These are phyloP conservation scores for Paraconiothyrium brasiliense DNA, from an alignment of 2,329 filamentous ascomycete species.

Conservation along the genomic window DNA sequence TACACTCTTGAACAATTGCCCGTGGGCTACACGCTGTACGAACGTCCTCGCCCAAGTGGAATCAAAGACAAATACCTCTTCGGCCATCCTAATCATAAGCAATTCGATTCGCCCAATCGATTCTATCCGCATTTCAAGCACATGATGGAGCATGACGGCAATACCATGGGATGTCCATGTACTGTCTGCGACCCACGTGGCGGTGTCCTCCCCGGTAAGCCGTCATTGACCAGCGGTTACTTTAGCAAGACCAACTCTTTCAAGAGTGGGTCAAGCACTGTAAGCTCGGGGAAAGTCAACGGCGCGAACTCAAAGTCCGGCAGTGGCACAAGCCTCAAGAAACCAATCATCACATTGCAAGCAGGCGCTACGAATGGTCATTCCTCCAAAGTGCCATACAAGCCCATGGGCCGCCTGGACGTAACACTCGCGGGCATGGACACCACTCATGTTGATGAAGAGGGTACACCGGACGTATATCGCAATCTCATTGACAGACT, in stretches of 20 bases:
- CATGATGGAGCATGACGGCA: slow-evolving; percentile 60
- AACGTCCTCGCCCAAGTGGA: slow-evolving; percentile 55
- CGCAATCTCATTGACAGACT: slow-evolving; percentile 61
- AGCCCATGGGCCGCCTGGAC: slow-evolving; percentile 33
- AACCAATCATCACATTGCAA: neutral
- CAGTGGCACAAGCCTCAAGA: slow-evolving; percentile 4
- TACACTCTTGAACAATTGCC: slow-evolving; percentile 65
- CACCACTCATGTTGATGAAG: slow-evolving; percentile 54
- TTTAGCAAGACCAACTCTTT: slow-evolving; percentile 17
- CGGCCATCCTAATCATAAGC: slow-evolving; percentile 62
- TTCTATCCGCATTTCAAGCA: slow-evolving; percentile 67
- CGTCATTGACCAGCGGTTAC: slow-evolving; percentile 3
- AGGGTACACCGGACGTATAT: slow-evolving; percentile 65
- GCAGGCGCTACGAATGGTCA: neutral
- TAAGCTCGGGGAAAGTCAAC: slow-evolving; percentile 6
- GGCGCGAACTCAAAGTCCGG: neutral
- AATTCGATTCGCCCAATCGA: slow-evolving; percentile 63
- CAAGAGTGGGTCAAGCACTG: slow-evolving; percentile 14
- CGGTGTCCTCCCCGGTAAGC: slow-evolving; percentile 28
- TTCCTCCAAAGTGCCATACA: neutral
- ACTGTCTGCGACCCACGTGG: slow-evolving; percentile 53
- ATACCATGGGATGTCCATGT: slow-evolving; percentile 59
- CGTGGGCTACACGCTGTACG: slow-evolving; percentile 62
- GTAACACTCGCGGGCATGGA: slow-evolving; percentile 31
- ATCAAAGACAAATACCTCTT: slow-evolving; percentile 64